Evolutionary conservation across 495 filamentous ascomycete species (phyloP).

Genomic region (Penicillium cataractarum): DNA sequence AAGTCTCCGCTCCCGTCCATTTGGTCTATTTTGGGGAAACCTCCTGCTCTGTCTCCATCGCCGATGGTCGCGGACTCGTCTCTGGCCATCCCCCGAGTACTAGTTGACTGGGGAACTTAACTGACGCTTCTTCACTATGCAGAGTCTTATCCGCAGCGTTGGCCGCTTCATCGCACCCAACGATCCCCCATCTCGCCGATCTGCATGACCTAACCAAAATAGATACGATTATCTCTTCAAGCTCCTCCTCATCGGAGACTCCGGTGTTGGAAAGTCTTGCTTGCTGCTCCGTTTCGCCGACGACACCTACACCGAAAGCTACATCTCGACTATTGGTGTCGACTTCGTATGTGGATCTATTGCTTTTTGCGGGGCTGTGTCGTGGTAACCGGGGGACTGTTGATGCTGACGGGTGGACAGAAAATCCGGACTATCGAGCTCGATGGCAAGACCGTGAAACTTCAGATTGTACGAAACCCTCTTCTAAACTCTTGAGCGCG

Average conservation of each 20-base stretch:
- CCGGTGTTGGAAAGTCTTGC: conserved; percentile 99
- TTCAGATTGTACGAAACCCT: conserved; percentile 83
- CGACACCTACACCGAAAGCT: conserved; percentile 99
- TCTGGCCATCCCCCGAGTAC: not conserved
- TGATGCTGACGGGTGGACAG: conserved; percentile 49
- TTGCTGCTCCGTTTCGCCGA: conserved; percentile 96
- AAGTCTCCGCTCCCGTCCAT: conserved; percentile 43
- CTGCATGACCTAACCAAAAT: conserved; percentile 34
- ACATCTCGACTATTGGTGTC: conserved; percentile 99
- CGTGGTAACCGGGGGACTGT: conserved; percentile 8
- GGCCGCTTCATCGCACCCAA: conserved; percentile 9
- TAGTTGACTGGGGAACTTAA: not conserved
- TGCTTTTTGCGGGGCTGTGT: conserved; percentile 8
- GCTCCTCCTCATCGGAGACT: conserved; percentile 99
- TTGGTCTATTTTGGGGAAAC: conserved; percentile 10
- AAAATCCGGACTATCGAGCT: conserved; percentile 99
- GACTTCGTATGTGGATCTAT: conserved; percentile 78
- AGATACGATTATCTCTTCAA: conserved; percentile 99
- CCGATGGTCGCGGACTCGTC: not conserved
- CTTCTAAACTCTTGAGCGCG: not conserved
- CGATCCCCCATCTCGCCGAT: conserved; percentile 17
- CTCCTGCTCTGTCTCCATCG: conserved; percentile 22
- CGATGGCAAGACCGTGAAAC: conserved; percentile 98
- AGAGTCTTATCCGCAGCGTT: conserved; percentile 26
- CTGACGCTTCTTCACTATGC: conserved; percentile 15